Evolutionary conservation across 2,329 filamentous ascomycete species (phyloP), one percentile per base, ranked within the genome.

Genomic region (Neonectria ditissima): DNA sequence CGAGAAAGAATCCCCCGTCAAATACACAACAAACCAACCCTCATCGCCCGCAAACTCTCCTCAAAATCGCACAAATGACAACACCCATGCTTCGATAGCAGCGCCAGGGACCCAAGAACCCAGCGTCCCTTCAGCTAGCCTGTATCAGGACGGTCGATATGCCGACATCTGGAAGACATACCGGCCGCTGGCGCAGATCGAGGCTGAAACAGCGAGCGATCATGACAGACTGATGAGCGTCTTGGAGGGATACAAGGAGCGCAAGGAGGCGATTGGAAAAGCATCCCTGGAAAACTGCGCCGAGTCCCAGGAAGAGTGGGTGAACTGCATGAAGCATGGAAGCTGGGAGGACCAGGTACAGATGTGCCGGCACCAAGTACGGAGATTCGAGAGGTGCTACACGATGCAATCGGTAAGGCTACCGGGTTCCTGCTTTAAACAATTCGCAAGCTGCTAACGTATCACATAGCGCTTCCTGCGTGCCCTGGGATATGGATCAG

Each of bases 121-220:
- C 3, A 30, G 47, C 3, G 82, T 87, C 6, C 87, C 86, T 1
- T 71, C 74, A 1, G 80, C 84, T 67, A 87, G 84, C 69, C 78
- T 87, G 24, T 89, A 83, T 75, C 85, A 82, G 59, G 87, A 89
- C 73, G 87, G 87, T n/a, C 84, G 87, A 47, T 89, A 89, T 79
- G 93, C 94, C 59, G 87, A 98, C 77, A 84, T 99, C 32, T 99
- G 96, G 96, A 95, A 94, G 80, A 93, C 87, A 62, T 99, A 99
- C 84, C 87, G 87, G 62, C 90, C 95, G 9, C 88, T 92, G 55
- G 77, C 83, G 37, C 84, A 91, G 60, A 81, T 97, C 64, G 91
- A 95, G 73, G 84, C 87, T 52, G 88, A 88, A 65, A 84, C 85
- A 20, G 91, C 91, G 76, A 88, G 87, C 41, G 92, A 96, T 71